phyloP scores from a whole-genome alignment of 2,329 filamentous ascomycete genomes.

The Tolypocladium pustulatum region DNA sequence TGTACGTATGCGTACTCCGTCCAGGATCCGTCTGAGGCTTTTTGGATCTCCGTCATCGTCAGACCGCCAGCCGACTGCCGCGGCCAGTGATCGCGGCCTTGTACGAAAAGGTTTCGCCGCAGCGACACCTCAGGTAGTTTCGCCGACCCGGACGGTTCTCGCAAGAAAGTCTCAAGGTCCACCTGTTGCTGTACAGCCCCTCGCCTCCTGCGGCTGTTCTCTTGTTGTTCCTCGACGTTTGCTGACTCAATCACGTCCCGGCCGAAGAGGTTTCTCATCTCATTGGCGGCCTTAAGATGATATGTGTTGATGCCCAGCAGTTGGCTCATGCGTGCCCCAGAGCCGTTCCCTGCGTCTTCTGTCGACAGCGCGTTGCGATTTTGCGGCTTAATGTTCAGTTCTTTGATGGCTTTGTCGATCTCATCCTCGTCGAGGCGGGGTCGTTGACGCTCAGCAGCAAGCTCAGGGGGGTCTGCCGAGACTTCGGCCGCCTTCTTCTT shows the following conservation, averaged over 20 bases:
- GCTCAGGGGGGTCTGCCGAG: slow-evolving; percentile 7
- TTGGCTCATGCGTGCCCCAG: slow-evolving; percentile 20
- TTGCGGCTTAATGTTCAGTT: slow-evolving; percentile 29
- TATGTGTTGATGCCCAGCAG: slow-evolving; percentile 47
- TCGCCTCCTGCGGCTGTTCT: slow-evolving; percentile 24
- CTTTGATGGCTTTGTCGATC: slow-evolving; percentile 43
- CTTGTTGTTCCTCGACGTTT: slow-evolving; percentile 35
- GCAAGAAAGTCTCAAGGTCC: slow-evolving; percentile 46
- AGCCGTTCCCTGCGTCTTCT: slow-evolving; percentile 2
- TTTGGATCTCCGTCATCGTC: slow-evolving; percentile 57
- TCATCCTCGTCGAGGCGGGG: slow-evolving; percentile 32
- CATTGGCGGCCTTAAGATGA: slow-evolving; percentile 76
- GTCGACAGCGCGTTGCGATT: slow-evolving; percentile 1
- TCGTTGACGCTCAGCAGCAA: not conserved
- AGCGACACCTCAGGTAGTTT: slow-evolving; percentile 62
- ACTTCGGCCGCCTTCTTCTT: slow-evolving; percentile 28
- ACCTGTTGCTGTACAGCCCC: slow-evolving; percentile 35
- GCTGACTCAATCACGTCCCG: slow-evolving; percentile 46
- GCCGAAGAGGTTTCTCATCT: slow-evolving; percentile 64
- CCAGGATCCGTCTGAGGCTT: slow-evolving; percentile 40
- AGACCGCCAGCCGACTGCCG: slow-evolving; percentile 68
- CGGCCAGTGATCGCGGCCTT: slow-evolving; percentile 83
- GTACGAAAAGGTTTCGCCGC: slow-evolving; percentile 72
- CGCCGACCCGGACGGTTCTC: slow-evolving; percentile 42
- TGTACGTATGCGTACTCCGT: slow-evolving; percentile 69